Evolutionary conservation across 164 flowering plant genomes (phyloP).

Genomic region (Aristolochia fimbriata): DNA sequence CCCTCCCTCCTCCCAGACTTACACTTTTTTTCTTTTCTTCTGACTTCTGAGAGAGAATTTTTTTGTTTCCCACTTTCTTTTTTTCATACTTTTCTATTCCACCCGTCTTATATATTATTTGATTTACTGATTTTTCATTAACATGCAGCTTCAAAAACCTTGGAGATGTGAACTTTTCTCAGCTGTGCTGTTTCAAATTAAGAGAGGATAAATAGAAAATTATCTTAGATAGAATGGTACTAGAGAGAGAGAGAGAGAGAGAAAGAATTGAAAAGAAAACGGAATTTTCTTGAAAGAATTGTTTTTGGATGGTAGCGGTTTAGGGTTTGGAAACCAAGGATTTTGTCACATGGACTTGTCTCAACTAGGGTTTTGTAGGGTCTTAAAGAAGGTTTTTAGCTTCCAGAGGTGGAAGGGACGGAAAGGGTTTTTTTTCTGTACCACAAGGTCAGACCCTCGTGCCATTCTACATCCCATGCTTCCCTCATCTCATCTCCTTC

Average conservation of each 20-base stretch:
- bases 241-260: no score
- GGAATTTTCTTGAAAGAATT: not conserved
- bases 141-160: no score
- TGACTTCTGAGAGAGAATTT: no score
- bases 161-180: no score
- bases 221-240: no score
- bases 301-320: conserved; percentile 3
- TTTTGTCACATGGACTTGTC: conserved; percentile 53
- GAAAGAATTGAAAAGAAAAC: no score
- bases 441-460: not conserved
- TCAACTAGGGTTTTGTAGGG: conserved; percentile 31
- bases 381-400: conserved; percentile 13
- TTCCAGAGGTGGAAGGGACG: not conserved
- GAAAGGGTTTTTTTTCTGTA: not conserved
- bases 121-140: no score
- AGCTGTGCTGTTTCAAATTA: no score
- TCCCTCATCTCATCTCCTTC: not conserved
- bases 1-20: not conserved
- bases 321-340: conserved; percentile 33
- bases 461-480: not conserved
- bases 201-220: no score
- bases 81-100: no score
- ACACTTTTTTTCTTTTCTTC: not conserved
- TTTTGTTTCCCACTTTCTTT: no score
- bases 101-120: no score